A percentile compares a stretch with the other conserved stretches of the same genome.
These are phyloP conservation scores for Solanum ossicruentum DNA, from an alignment of 257 asterid genomes.

Conservation along the genomic window DNA sequence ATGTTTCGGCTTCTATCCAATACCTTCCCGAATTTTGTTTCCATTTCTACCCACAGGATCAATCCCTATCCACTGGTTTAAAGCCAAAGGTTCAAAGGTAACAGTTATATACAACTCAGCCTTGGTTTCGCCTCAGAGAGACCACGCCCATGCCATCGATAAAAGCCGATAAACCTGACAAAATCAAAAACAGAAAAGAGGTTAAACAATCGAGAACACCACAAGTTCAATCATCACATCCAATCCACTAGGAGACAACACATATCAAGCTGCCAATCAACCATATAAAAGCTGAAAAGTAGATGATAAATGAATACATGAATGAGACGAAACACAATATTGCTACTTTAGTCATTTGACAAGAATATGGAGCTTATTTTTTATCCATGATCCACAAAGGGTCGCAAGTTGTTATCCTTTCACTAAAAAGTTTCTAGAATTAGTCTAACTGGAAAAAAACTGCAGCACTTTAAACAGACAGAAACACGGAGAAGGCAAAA, in stretches of 20 bases:
- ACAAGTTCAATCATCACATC: not conserved
- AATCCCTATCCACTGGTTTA: conserved; percentile 38
- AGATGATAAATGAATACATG: not conserved
- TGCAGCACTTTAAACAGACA: not conserved
- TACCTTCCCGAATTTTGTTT: conserved; percentile 57
- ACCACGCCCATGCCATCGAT: conserved; percentile 24
- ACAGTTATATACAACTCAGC: conserved; percentile 14
- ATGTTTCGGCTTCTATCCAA: conserved; percentile 48
- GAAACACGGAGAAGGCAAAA: not conserved
- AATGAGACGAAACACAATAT: not conserved
- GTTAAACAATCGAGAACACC: not conserved
- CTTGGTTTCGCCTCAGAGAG: conserved; percentile 28
- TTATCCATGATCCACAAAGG: not conserved
- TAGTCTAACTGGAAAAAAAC: not conserved
- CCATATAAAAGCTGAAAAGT: not conserved
- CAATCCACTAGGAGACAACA: not conserved
- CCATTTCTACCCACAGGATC: conserved; percentile 43
- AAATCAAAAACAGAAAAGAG: not conserved
- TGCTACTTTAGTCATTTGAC: not conserved
- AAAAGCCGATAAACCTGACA: conserved; percentile 19
- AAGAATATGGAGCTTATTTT: not conserved
- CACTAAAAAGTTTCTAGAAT: not conserved
- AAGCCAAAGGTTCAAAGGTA: conserved; percentile 21
- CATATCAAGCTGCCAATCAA: not conserved
- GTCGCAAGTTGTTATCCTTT: not conserved